Percentiles rank a stretch among this genome's conserved stretches.
These are phyloP conservation scores for Nitzschia sp. DNA, from an alignment of 108 stramenopile species.

Conservation along the genomic window DNA sequence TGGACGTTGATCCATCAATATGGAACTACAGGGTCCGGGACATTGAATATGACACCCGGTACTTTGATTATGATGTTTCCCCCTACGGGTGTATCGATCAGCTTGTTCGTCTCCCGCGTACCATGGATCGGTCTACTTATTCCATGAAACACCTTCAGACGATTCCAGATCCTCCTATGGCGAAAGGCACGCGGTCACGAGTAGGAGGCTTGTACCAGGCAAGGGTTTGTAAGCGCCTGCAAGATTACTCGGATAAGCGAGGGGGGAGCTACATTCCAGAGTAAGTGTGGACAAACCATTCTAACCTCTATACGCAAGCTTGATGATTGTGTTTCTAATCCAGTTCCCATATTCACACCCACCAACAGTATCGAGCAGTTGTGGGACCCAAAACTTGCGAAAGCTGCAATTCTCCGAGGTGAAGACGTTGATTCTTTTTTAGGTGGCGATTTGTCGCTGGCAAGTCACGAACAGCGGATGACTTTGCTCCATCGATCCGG, in stretches of 20 bases:
- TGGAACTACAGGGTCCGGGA: conserved; percentile 10
- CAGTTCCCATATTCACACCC: not conserved
- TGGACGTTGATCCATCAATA: not conserved
- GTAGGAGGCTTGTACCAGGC: conserved; percentile 27
- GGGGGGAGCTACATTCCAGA: conserved; percentile 1
- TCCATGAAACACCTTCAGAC: not conserved
- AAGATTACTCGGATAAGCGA: conserved; percentile 10
- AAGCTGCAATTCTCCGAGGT: conserved; percentile 33
- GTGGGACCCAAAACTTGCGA: conserved; percentile 54
- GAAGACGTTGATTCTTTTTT: conserved; percentile 54
- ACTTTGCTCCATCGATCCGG: conserved; percentile 42
- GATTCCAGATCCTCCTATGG: conserved; percentile 27
- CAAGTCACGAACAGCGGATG: conserved; percentile 42
- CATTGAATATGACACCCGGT: conserved; percentile 26
- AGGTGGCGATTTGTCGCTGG: conserved; percentile 25
- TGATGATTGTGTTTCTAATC: not conserved
- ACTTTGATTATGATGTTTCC: conserved; percentile 18
- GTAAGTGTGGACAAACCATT: conserved; percentile 12
- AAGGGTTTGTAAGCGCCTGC: conserved; percentile 1
- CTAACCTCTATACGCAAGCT: too few species aligned
- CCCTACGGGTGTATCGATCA: conserved; percentile 13
- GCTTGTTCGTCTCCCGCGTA: not conserved
- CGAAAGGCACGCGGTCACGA: conserved; percentile 8
- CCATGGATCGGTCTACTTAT: not conserved
- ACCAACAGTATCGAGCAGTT: conserved; percentile 22